Conservation (phyloP, 805 yeast species). For the Cyberlindnera americana region DNA sequence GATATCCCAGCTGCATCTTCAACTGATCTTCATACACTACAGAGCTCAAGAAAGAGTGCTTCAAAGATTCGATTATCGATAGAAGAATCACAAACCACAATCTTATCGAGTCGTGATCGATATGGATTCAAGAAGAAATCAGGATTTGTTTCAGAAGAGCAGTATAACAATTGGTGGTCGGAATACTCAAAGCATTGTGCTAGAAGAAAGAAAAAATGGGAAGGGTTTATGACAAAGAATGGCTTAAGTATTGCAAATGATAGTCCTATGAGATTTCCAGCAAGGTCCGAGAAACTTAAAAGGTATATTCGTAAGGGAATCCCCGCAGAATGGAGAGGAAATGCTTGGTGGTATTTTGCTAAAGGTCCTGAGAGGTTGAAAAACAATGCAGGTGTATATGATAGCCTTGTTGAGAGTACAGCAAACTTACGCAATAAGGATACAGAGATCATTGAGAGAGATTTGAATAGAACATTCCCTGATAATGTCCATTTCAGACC, state of each 20-base stretch:
- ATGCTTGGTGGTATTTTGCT: conserved; percentile 95
- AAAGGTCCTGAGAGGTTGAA: conserved; percentile 73
- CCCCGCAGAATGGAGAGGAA: conserved; percentile 97
- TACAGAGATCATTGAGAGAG: conserved; percentile 91
- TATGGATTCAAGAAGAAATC: conserved; percentile 83
- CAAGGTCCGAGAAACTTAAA: conserved; percentile 72
- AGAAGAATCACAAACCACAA: conserved; percentile 12
- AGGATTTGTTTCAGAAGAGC: conserved; percentile 45
- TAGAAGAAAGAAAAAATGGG: conserved; percentile 78
- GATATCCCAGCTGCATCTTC: conserved; percentile 1
- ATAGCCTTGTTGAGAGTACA: conserved; percentile 59
- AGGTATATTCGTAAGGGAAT: conserved; percentile 86
- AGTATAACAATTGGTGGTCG: conserved; percentile 74
- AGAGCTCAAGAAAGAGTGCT: conserved; percentile 15
- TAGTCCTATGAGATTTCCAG: conserved; percentile 67
- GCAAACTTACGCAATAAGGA: conserved; percentile 57
- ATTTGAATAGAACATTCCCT: conserved; percentile 90
- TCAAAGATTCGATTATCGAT: conserved; percentile 15
- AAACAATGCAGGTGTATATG: conserved; percentile 72
- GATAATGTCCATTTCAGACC: conserved; percentile 80
- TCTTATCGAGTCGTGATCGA: conserved; percentile 46
- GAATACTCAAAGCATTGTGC: conserved; percentile 60
- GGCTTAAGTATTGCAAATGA: conserved; percentile 53
- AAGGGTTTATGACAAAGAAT: conserved; percentile 53
- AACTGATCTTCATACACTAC: conserved; percentile 7